Evolutionary conservation across 2,329 filamentous ascomycete genomes (phyloP), one percentile per base, ranked within the genome.

Genomic region (Fusarium temperatum): DNA sequence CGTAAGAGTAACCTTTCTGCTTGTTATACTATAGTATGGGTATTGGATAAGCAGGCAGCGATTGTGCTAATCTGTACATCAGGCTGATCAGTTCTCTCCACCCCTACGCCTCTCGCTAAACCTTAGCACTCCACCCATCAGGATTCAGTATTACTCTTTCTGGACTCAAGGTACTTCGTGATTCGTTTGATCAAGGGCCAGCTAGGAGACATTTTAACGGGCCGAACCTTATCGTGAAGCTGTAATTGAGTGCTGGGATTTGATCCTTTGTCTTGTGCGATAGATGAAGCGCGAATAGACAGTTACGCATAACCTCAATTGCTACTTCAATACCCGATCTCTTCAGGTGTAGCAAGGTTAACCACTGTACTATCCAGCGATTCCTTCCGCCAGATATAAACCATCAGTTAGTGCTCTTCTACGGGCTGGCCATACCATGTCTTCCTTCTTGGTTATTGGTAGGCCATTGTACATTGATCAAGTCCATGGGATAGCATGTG

Each of bases 381-480:
- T 20, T 0, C 1, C 24, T 26, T 13, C 11, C 11, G 11, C 8
- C 11, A 9, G 4, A 18, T 17, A 11, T 17, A 0, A 42, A 17
- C 14, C 22, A 42, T 17, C 22, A 24, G 14, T 17, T 17, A 2
- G 6, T 42, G 22, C 41, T 24, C 22, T 24, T 42, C 14, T 24
- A 24, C 22, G 15, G 14, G 10, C 15, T 17, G 9, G 15, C n/a
- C 22, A 44, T 5, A 17, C 15, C 9, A 24, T n/a, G 39, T 6
- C 6, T 17, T 17, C 14, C n/a, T 15, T 17, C n/a, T 17, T n/a
- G 22, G 41, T 42, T 2, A 20, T 22, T 39, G 20, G 12, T 22
- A 13, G 22, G n/a, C 14, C 22, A 42, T 11, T 24, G 5, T 18
- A 13, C 15, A 24, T 24, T 44, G 42, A 13, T 44, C 15, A 44